Conservation (phyloP, 1,139 yeast species). For the Hanseniaspora sp. region DNA sequence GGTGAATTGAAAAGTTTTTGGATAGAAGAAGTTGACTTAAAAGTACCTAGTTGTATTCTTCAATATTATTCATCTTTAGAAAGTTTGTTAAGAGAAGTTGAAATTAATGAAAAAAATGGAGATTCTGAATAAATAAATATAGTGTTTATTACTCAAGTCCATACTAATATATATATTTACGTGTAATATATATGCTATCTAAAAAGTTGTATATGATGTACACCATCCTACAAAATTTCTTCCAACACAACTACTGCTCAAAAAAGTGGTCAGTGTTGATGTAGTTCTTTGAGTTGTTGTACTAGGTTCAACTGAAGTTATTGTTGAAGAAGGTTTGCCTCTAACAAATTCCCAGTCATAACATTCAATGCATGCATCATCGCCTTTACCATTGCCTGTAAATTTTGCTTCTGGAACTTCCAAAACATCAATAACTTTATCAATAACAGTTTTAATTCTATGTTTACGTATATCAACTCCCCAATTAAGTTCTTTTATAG, state of each 20-base stretch:
- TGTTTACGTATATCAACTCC: constrained; percentile 78
- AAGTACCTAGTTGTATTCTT: constrained; percentile 22
- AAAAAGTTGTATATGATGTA: constrained; percentile 23
- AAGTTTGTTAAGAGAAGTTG: constrained; percentile 18
- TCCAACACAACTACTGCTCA: constrained; percentile 26
- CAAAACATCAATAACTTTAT: constrained; percentile 59
- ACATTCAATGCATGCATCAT: constrained; percentile 80
- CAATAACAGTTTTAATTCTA: constrained; percentile 83
- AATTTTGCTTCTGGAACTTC: constrained; percentile 65
- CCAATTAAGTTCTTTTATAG: constrained; percentile 85
- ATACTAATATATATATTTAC: neutral
- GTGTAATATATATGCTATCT: neutral
- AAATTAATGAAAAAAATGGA: neutral
- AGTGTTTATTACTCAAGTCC: neutral
- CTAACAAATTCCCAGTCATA: constrained; percentile 76
- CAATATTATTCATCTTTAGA: constrained; percentile 23
- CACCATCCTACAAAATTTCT: constrained; percentile 32
- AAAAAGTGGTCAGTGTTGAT: constrained; percentile 19
- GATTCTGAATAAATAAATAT: neutral
- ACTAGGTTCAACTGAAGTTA: constrained; percentile 18
- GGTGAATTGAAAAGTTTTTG: constrained; percentile 23
- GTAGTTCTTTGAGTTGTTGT: constrained; percentile 21
- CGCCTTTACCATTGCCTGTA: constrained; percentile 32
- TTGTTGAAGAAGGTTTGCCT: constrained; percentile 20
- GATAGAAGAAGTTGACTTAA: constrained; percentile 24